A percentile compares a stretch with the other conserved stretches of the same genome.
Evolutionary conservation across 1,139 yeast species (phyloP).

Genomic region (Hansenula sp.): DNA sequence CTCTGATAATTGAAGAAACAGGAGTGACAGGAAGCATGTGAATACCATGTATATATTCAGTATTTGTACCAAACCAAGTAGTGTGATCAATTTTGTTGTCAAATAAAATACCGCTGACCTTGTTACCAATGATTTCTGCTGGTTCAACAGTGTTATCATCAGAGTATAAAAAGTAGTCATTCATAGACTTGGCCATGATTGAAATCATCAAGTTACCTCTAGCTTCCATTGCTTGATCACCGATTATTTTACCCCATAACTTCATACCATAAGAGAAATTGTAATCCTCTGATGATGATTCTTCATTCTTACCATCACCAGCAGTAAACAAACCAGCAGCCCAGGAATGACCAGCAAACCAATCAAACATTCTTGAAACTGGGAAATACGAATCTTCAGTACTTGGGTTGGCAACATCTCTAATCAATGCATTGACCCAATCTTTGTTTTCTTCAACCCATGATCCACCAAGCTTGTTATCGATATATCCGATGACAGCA

Average conservation of each 20-base stretch:
- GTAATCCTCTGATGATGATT: constrained; percentile 77
- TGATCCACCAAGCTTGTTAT: constrained; percentile 52
- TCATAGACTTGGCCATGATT: constrained; percentile 58
- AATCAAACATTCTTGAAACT: constrained; percentile 72
- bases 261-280: constrained; percentile 81
- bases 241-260: constrained; percentile 71
- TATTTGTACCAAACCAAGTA: constrained; percentile 47
- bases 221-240: constrained; percentile 71
- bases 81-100: constrained; percentile 60
- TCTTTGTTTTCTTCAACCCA: constrained; percentile 65
- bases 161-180: constrained; percentile 54
- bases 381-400: constrained; percentile 63
- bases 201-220: constrained; percentile 76
- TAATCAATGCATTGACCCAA: constrained; percentile 61
- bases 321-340: constrained; percentile 69
- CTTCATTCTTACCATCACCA: constrained; percentile 79
- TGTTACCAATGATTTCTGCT: constrained; percentile 49
- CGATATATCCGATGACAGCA: constrained; percentile 68
- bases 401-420: constrained; percentile 79
- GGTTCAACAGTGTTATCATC: constrained; percentile 63
- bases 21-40: constrained; percentile 63
- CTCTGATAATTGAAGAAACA: constrained; percentile 48
- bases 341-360: constrained; percentile 85
- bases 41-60: constrained; percentile 59
- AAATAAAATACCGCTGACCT: constrained; percentile 70